Evolutionary conservation across 345 rosid genomes (phyloP), one percentile per base, ranked within the genome.

Genomic region (Kernera saxatilis): DNA sequence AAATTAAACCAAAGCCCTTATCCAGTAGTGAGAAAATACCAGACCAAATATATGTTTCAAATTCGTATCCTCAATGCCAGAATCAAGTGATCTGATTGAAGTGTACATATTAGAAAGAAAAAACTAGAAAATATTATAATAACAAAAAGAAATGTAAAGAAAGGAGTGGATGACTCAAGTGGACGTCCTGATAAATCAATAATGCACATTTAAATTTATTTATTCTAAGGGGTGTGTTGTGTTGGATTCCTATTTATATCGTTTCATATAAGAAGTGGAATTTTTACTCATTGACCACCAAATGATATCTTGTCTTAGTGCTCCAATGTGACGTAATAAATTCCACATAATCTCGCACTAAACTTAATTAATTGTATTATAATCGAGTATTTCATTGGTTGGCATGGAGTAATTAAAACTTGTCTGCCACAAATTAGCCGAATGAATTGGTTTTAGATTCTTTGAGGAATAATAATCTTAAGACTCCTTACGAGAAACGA

Each of bases 291-390:
- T 63, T 71, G 80, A 78, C 59, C 79, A 71, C 68, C 83, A 73
- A 81, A 77, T 83, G 30, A 18, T 44, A 64, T 58, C 66, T 4
- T 15, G 80, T 71, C 19, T 82, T 51, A 77, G 86, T 80, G 90
- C 82, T 75, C 45, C 18, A 57, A 14, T 39, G 40, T 78, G 79
- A 71, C 74, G 71, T 48, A 64, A 68, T 35, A 52, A 37, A 11
- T 26, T 57, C 72, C 65, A 66, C 60, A 3, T 73, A 48, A 40
- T 30, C 72, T 56, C 12, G 52, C 77, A 73, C 77, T 56, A 37
- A 64, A n/a, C 46, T 44, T 46, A 41, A 19, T 44, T 46, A 41
- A 19, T 44, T 32, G n/a, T 45, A 30, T 57, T 14, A 3, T 54
- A 29, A 68, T 17, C 13, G 6, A 45, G 32, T 17, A 32, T 30